Evolutionary conservation across 2,329 filamentous ascomycete genomes (phyloP), one percentile per base, ranked within the genome.

Genomic region (Aspergillus fumigatus): DNA sequence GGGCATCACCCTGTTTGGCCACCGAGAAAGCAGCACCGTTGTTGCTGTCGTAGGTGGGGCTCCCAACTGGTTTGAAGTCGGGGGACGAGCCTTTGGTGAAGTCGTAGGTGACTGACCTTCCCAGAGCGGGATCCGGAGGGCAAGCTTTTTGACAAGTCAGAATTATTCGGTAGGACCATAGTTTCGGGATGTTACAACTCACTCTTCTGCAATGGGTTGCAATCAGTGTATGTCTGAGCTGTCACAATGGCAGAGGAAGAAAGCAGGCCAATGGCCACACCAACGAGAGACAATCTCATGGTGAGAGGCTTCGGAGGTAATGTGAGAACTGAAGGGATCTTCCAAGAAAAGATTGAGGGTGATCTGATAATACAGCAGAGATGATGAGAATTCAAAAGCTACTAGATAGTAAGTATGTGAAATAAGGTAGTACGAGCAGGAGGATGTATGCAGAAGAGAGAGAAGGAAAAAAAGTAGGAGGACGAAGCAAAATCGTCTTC

Each of bases 21-120:
- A 99, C 87, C 26, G 90, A 92, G 72, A 99, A 95, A 17, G 84
- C 84, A 26, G 84, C 92, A 57, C 94, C 94, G 70, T 92, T 83
- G 70, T 92, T 83, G 55, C 80, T 79, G 70, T 81, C 83, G 77
- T 96, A 97, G 1, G 85, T 85, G 3, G 90, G 86, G 19, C 79
- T 81, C 53, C 89, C 84, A 61, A 84, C 82, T 4, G 87, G 75
- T 2, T 83, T 85, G 75, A 97, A 97, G 48, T 89, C 88, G 73
- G 89, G 86, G 50, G 94, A 92, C 29, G 80, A 75, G 59, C 90
- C 90, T 62, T 88, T 79, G 35, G 84, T 88, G 75, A 97, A 96
- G 77, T 97, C 90, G 74, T 94, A 87, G 60, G 84, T 82, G 66
- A 92, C 87, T n/a, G 89, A 83, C 79, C 85, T 89, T 56, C 90